These are phyloP conservation scores for Colletotrichum musae DNA, from an alignment of 2,329 filamentous ascomycete genomes.

Conservation along the genomic window DNA sequence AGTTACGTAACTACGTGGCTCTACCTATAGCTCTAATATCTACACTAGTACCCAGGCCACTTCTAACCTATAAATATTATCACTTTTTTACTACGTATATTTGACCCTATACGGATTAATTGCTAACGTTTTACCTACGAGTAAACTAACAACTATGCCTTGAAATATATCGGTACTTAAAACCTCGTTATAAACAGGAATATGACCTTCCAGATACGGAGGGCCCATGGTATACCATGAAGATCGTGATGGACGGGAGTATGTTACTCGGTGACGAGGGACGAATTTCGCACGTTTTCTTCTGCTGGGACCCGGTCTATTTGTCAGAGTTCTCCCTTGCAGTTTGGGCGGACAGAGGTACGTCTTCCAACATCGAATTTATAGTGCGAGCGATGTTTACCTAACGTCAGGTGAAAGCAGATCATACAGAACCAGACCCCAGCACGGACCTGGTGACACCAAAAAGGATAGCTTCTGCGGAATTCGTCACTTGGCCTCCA, in stretches of 20 bases:
- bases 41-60: no score
- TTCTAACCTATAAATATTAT: no score
- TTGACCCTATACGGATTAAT: no score
- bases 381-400: background rate
- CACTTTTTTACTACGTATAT: no score
- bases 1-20: no score
- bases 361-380: background rate
- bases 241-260: background rate
- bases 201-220: background rate
- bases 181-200: background rate
- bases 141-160: no score
- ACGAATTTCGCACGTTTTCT: background rate
- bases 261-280: background rate
- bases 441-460: background rate
- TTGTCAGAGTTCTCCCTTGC: background rate
- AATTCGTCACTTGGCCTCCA: background rate
- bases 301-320: background rate
- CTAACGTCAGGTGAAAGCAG: background rate
- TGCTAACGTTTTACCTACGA: no score
- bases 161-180: background rate
- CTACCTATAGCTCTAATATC: no score
- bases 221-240: background rate
- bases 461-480: background rate
- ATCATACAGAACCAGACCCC: background rate
- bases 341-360: background rate